phyloP scores from a whole-genome alignment of 2,329 filamentous ascomycete genomes.

The Diaporthe australafricana region DNA sequence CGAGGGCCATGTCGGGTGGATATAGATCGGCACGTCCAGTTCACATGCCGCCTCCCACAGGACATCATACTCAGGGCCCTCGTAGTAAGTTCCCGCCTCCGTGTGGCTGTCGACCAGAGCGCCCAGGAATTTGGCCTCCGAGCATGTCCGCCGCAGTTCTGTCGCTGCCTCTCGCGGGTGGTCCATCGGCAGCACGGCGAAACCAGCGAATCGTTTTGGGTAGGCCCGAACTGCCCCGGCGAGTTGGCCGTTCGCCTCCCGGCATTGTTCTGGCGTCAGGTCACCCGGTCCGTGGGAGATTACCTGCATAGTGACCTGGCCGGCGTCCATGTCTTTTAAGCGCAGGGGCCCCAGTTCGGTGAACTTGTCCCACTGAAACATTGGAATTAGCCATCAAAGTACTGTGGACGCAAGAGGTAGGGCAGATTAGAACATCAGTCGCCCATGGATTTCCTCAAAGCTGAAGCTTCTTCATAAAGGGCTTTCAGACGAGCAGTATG shows the following conservation, averaged over 20 bases:
- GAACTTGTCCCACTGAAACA: constrained; percentile 42
- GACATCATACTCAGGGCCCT: constrained; percentile 27
- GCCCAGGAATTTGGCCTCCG: constrained; percentile 43
- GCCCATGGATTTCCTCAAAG: too few relatives aligned
- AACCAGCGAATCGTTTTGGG: constrained; percentile 40
- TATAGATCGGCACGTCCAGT: constrained; percentile 36
- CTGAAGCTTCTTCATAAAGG: too few relatives aligned
- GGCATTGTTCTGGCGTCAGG: constrained; percentile 32
- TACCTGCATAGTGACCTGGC: constrained; percentile 41
- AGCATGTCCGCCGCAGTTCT: constrained; percentile 53
- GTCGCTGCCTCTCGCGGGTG: constrained; percentile 52
- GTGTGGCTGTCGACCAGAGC: constrained; percentile 36
- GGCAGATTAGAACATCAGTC: too few relatives aligned
- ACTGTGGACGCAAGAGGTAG: too few relatives aligned
- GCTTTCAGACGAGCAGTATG: too few relatives aligned
- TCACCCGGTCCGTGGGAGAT: constrained; percentile 43
- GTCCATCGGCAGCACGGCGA: constrained; percentile 47
- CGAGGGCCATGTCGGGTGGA: constrained; percentile 34
- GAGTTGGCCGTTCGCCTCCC: constrained; percentile 43
- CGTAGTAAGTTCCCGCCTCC: constrained; percentile 32
- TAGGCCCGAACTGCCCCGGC: constrained; percentile 35
- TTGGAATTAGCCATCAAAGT: too few relatives aligned
- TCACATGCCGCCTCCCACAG: constrained; percentile 30
- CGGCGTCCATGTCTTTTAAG: constrained; percentile 43
- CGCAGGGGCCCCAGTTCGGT: constrained; percentile 40